Percentiles rank a stretch among this genome's conserved stretches.
phyloP scores from a whole-genome alignment of 23 red algal genomes.

The Cyanidium caldarium region DNA sequence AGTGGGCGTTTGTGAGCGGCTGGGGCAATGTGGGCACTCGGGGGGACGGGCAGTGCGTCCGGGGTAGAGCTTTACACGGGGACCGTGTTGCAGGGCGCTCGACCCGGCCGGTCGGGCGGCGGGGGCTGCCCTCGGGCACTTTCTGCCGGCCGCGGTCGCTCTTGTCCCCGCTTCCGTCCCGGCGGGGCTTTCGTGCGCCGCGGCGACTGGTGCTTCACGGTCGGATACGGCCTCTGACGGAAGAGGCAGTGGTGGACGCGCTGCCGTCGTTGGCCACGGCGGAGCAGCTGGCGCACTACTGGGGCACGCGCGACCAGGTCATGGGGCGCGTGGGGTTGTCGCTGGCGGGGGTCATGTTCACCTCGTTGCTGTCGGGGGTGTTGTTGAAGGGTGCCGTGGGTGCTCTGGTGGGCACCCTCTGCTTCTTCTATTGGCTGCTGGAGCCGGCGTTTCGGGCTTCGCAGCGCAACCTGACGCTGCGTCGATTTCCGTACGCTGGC shows the following conservation, averaged over 20 bases:
- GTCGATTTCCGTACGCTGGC: neutral
- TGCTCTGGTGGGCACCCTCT: neutral
- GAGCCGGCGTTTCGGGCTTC: conserved; percentile 1
- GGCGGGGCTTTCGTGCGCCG: neutral
- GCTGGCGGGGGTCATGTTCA: neutral
- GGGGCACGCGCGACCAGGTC: neutral
- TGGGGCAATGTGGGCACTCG: too few species aligned
- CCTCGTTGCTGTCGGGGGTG: neutral
- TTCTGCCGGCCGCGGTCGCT: neutral
- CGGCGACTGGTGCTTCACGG: neutral
- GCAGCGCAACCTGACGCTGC: neutral
- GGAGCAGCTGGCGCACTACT: conserved; percentile 5
- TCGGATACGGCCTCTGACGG: conserved; percentile 1
- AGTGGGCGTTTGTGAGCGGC: too few species aligned
- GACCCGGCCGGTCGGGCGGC: neutral
- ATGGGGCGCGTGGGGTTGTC: neutral
- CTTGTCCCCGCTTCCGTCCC: neutral
- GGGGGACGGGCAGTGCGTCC: too few species aligned
- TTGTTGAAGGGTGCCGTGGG: neutral
- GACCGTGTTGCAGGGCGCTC: too few species aligned
- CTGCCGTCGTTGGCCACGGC: neutral
- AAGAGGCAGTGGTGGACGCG: neutral
- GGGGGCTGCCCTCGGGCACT: neutral
- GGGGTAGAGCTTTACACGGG: too few species aligned
- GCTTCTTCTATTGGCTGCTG: neutral